Evolutionary conservation across 2,329 filamentous ascomycete genomes (phyloP).

Genomic region (Ascochyta rabiei): DNA sequence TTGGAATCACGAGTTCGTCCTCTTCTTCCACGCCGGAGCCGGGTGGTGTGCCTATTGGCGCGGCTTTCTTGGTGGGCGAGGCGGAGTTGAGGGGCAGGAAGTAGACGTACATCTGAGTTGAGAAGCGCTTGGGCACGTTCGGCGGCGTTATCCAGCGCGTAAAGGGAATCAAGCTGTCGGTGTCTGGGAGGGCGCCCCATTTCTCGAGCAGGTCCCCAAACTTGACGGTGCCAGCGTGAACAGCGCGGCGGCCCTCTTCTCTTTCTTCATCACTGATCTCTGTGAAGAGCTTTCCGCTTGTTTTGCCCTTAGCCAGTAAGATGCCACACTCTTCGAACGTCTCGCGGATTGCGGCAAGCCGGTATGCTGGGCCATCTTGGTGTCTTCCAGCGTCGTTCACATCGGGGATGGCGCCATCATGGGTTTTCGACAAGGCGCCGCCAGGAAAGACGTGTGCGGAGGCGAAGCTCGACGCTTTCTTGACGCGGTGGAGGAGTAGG

Average conservation of each 20-base stretch:
- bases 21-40: slow-evolving; percentile 32
- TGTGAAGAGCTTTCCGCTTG: slow-evolving; percentile 61
- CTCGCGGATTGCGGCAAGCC: slow-evolving; percentile 85
- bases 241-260: slow-evolving; percentile 68
- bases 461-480: slow-evolving; percentile 81
- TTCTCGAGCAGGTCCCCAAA: slow-evolving; percentile 70
- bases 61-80: slow-evolving; percentile 38
- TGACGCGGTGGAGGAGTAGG: slow-evolving; percentile 83
- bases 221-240: slow-evolving; percentile 69
- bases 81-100: slow-evolving; percentile 68
- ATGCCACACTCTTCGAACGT: slow-evolving; percentile 96
- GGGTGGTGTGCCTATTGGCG: slow-evolving; percentile 42
- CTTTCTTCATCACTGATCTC: slow-evolving; percentile 65
- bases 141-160: slow-evolving; percentile 90
- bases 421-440: slow-evolving; percentile 76
- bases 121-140: slow-evolving; percentile 76
- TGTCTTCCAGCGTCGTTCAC: slow-evolving; percentile 64
- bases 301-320: slow-evolving; percentile 67
- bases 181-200: slow-evolving; percentile 68
- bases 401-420: slow-evolving; percentile 70
- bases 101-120: slow-evolving; percentile 97
- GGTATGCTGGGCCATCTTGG: slow-evolving; percentile 73
- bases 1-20: slow-evolving; percentile 66
- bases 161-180: slow-evolving; percentile 75
- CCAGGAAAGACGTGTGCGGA: slow-evolving; percentile 96